Evolutionary conservation across 2,329 filamentous ascomycete genomes (phyloP), one percentile per base, ranked within the genome.

Genomic region (Fusarium tuaranense): DNA sequence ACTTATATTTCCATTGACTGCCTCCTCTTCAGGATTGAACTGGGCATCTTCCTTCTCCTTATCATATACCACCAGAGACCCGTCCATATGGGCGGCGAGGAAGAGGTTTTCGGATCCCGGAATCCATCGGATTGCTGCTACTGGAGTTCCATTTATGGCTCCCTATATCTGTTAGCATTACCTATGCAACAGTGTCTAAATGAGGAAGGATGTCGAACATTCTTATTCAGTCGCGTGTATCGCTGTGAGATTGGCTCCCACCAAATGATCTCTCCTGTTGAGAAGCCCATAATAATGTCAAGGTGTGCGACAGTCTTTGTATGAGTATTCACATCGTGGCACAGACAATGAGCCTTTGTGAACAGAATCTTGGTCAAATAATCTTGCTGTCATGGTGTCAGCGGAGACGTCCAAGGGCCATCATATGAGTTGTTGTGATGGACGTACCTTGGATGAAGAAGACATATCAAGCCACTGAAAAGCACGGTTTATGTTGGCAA

Each of bases 161-260:
- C 96, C 96, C 92, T 94, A n/a, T 5, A 13, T 25, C 57, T 34
- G 25, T 27, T 20, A 22, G 79, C 55, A 79, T 32, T 8, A 70
- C 57, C 70, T n/a, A 41, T 25, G 16, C 32, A 25, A 44, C 25
- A 27, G 25, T 25, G 7, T 25, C 32, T 18, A 2, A 20, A 3
- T 10, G 10, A 34, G 63, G 62, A 66, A 44, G 16, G 69, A 41
- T 27, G 48, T 73, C 88, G 77, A 83, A 93, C 92, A 82, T 98
- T 98, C 85, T 99, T 99, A 81, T 99, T 99, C 79, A 99, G 88
- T 22, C 97, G 92, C 4, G 95, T 94, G 83, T 99, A 99, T 81
- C 97, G 95, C 79, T 98, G 96, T 44, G 95, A 96, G 79, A 98
- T 94, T 13, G 97, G 95, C 83, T 99, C 97, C 87, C 97, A 98